Evolutionary conservation across 495 filamentous ascomycete genomes (phyloP).

Genomic region (Neurospora sublineolata): DNA sequence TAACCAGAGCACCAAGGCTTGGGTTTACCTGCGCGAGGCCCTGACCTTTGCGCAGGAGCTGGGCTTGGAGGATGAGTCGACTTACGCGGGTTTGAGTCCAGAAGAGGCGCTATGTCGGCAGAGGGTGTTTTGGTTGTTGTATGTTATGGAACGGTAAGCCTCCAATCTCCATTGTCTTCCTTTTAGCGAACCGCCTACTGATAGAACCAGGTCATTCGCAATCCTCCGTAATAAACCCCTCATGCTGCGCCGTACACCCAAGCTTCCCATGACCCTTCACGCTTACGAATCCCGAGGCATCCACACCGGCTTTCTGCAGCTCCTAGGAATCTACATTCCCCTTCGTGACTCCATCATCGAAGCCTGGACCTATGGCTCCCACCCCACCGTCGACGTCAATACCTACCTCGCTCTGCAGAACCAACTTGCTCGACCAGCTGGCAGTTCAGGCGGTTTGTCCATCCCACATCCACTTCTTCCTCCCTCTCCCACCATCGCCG

Average conservation of each 20-base stretch:
- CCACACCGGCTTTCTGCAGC: conserved; percentile 42
- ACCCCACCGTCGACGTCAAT: conserved; percentile 22
- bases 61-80: conserved; percentile 46
- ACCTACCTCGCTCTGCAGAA: conserved; percentile 35
- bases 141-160: conserved; percentile 45
- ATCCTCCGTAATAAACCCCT: conserved; percentile 45
- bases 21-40: conserved; percentile 54
- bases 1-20: conserved; percentile 29
- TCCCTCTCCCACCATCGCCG: conserved; percentile 28
- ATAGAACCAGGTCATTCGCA: conserved; percentile 13
- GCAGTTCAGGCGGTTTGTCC: conserved; percentile 16
- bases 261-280: conserved; percentile 33
- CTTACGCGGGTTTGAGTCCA: conserved; percentile 31
- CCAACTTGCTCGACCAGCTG: conserved; percentile 22
- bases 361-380: conserved; percentile 23
- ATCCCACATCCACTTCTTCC: conserved; percentile 29
- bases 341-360: conserved; percentile 26
- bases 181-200: background rate
- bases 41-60: conserved; percentile 48
- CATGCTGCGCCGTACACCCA: conserved; percentile 37
- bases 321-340: conserved; percentile 37
- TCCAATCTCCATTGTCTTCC: background rate
- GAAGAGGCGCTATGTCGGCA: conserved; percentile 42
- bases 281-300: conserved; percentile 36
- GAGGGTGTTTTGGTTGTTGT: conserved; percentile 53